These are phyloP conservation scores for Metarhizium sp. DNA, from an alignment of 2,329 filamentous ascomycete genomes.

Conservation along the genomic window DNA sequence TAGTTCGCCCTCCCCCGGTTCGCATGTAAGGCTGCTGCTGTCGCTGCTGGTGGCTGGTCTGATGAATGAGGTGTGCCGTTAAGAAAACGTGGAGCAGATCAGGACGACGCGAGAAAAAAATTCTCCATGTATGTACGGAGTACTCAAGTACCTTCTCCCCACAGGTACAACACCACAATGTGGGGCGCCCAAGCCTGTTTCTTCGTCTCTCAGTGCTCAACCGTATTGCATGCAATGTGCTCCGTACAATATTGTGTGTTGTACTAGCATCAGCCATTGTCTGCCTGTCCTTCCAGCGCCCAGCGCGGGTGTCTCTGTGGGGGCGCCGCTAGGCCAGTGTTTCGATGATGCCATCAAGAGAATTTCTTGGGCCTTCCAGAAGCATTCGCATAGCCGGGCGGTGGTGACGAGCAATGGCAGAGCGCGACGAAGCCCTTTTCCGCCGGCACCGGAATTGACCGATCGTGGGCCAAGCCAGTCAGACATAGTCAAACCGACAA, in stretches of 20 bases:
- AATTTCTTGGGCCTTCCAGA: conserved; percentile 21
- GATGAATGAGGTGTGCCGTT: conserved; percentile 15
- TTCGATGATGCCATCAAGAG: conserved; percentile 14
- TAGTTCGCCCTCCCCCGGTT: not conserved
- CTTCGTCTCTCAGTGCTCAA: too few relatives aligned
- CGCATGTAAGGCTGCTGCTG: conserved; percentile 1
- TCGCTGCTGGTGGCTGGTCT: not conserved
- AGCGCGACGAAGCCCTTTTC: conserved; percentile 12
- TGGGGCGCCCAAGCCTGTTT: not conserved
- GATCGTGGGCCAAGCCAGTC: not conserved
- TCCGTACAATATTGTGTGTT: too few relatives aligned
- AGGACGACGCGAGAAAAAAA: not conserved
- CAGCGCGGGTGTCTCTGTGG: not conserved
- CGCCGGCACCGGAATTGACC: conserved; percentile 19
- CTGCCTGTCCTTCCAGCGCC: not conserved
- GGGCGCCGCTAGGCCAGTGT: not conserved
- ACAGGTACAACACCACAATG: conserved; percentile 14
- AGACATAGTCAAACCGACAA: conserved; percentile 12
- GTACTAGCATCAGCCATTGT: too few relatives aligned
- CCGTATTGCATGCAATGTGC: too few relatives aligned
- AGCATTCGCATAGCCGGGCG: conserved; percentile 15
- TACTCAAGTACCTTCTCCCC: conserved; percentile 17
- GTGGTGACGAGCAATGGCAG: conserved; percentile 6
- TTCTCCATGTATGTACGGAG: not conserved
- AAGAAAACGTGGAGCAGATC: conserved; percentile 16